phyloP scores from a whole-genome alignment of 805 yeast species.

The Wickerhamiella hasegawae region DNA sequence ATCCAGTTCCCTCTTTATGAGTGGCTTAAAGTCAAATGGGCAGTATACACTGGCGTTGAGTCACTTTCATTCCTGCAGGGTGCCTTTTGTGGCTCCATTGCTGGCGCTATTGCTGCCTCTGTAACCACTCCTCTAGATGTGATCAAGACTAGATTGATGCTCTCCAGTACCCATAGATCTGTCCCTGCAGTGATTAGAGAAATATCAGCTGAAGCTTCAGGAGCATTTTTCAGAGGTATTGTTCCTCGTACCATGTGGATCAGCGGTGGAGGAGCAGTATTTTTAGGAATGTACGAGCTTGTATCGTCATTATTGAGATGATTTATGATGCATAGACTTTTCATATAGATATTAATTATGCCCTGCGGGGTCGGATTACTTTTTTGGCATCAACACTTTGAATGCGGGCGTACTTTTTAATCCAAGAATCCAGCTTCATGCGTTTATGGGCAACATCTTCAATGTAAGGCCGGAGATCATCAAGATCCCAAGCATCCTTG shows the following conservation, averaged over 20 bases:
- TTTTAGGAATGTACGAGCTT: conserved; percentile 79
- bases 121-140: conserved; percentile 89
- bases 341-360: not conserved
- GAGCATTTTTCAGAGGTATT: conserved; percentile 64
- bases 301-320: conserved; percentile 1
- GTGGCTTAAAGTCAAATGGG: conserved; percentile 49
- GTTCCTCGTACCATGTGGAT: conserved; percentile 98
- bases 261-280: conserved; percentile 95
- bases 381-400: not conserved
- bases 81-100: conserved; percentile 77
- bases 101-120: conserved; percentile 94
- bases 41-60: conserved; percentile 31
- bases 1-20: conserved; percentile 94
- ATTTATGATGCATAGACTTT: not conserved
- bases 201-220: conserved; percentile 47
- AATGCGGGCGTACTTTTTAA: conserved; percentile 3
- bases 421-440: conserved; percentile 1
- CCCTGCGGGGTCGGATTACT: not conserved
- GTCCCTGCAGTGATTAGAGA: conserved; percentile 32
- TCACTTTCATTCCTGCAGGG: conserved; percentile 54
- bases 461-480: conserved; percentile 48
- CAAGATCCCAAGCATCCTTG: conserved; percentile 45
- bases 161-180: conserved; percentile 35
- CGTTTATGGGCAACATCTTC: conserved; percentile 29
- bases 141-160: conserved; percentile 84